Evolutionary conservation across 2,329 filamentous ascomycete species (phyloP), one percentile per base, ranked within the genome.

Genomic region (Fusarium lyarnte): DNA sequence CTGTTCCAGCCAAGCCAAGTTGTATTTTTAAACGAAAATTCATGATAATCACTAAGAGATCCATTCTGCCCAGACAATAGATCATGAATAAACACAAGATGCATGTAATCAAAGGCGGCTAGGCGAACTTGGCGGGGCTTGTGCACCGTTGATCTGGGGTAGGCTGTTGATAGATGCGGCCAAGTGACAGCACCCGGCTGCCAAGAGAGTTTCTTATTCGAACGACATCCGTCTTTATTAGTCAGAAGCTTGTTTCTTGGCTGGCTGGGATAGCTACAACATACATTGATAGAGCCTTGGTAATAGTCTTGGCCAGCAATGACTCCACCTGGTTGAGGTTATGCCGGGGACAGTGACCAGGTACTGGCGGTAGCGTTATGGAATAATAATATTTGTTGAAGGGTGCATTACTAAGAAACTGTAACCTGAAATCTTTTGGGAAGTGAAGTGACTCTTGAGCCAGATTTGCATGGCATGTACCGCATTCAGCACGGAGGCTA

Each of bases 81-180:
- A 49, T 67, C 54, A 67, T 61, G 63, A 67, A 67, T 38, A 47
- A 47, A 23, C 4, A 36, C 27, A 45, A 23, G 33, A 38, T 47
- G 63, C 54, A 67, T 53, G 25, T 47, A 62, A 53, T 39, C 58
- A 66, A 31, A 51, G 35, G 57, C 51, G 38, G 63, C 63, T 68
- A 57, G 65, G 65, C 43, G 33, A 63, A 57, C 65, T 68, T 68
- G 57, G 64, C 63, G 19, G 55, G 63, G 55, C 62, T 68, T 70
- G 62, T 43, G 67, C 51, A 53, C 25, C 23, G 68, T 53, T 63
- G 38, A 70, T 70, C 67, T 21, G 67, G 67, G 68, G 68, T 71
- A 68, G 57, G 41, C 29, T 21, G 21, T 27, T 41, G 21, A 55
- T 42, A 36, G 33, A 57, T 51, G 65, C 46, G 35, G 63, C 66